Base-by-base conservation (phyloP, 148 eudicot genomes). In the Camellia granthamiana region DNA sequence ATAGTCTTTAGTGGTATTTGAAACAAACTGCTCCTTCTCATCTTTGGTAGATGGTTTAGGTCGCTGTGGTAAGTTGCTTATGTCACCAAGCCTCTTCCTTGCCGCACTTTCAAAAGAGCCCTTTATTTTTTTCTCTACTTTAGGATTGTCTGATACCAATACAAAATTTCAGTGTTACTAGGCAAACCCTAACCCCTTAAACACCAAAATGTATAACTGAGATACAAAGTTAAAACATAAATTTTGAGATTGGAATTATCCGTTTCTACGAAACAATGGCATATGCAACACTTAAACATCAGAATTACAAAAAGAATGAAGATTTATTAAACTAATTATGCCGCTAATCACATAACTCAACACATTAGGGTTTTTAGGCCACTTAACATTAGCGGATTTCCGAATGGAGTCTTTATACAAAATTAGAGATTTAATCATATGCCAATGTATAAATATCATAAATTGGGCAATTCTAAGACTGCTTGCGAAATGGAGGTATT, bases 21-120 rank as follows among this genome's bases (percentile, higher is more conserved):
- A 23, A 42, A 65, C 77, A 43, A 70, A 72, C 21, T 74, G 83
- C 11, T 75, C 71, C 74, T 80, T 86, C 62, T 76, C 78, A 67
- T 68, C 75, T 66, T 68, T 66, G 76, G 62, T 54, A 74, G 30
- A 79, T 18, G 47, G 54, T 51, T 67, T 84, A 51, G 77, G 74
- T 61, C 70, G 74, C 42, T 62, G 78, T 16, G 83, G 83, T 55
- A 82, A 70, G 77, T 88, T 88, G 76, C 89, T 86, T 67, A 88
- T 83, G 59, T 88, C 87, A 66, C 69, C 83, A 67, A 88, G 87
- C 63, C 64, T 84, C 81, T 78, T 68, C 84, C 91, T 86, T 47
- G 51, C 83, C 30, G 63, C 78, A 70, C 61, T 76, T 19, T 62
- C 76, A 51, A 51, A 74, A 46, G 74, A 59, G 30, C 79, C 69